Conservation (phyloP, 2,329 filamentous ascomycete species). For the Hypoxylon sp. region DNA sequence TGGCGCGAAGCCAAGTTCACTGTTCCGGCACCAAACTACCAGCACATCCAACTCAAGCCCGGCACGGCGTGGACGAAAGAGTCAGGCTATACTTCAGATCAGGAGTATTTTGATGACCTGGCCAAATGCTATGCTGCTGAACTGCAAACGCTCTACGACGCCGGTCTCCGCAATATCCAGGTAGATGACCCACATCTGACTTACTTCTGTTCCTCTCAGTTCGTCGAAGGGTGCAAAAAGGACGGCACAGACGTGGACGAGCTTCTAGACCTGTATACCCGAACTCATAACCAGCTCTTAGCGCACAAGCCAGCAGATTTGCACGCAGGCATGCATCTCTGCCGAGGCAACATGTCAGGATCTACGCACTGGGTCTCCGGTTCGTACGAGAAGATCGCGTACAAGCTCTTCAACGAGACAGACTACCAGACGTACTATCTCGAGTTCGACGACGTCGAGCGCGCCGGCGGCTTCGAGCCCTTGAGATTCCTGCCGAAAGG, state of each 20-base stretch:
- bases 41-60: slow-evolving; percentile 71
- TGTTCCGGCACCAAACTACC: slow-evolving; percentile 72
- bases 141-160: slow-evolving; percentile 65
- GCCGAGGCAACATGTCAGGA: slow-evolving; percentile 63
- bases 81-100: slow-evolving; percentile 63
- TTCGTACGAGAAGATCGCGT: slow-evolving; percentile 64
- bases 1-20: slow-evolving; percentile 74
- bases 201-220: slow-evolving; percentile 70
- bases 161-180: slow-evolving; percentile 66
- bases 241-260: slow-evolving; percentile 64
- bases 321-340: slow-evolving; percentile 74
- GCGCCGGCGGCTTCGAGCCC: slow-evolving; percentile 64
- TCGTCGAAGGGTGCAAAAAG: slow-evolving; percentile 69
- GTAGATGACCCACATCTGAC: slow-evolving; percentile 68
- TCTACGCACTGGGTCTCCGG: slow-evolving; percentile 65
- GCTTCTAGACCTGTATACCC: slow-evolving; percentile 71
- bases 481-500: slow-evolving; percentile 61
- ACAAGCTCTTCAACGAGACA: slow-evolving; percentile 63
- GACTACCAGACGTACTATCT: slow-evolving; percentile 66
- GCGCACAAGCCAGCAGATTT: slow-evolving; percentile 66
- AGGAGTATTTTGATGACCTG: slow-evolving; percentile 67
- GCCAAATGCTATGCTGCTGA: slow-evolving; percentile 66
- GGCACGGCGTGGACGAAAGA: slow-evolving; percentile 62
- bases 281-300: slow-evolving; percentile 72
- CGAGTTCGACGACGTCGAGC: slow-evolving; percentile 64